A percentile compares a stretch with the other conserved stretches of the same genome.
phyloP scores from a whole-genome alignment of 2,329 filamentous ascomycete species.

The Corinectria fuckeliana region DNA sequence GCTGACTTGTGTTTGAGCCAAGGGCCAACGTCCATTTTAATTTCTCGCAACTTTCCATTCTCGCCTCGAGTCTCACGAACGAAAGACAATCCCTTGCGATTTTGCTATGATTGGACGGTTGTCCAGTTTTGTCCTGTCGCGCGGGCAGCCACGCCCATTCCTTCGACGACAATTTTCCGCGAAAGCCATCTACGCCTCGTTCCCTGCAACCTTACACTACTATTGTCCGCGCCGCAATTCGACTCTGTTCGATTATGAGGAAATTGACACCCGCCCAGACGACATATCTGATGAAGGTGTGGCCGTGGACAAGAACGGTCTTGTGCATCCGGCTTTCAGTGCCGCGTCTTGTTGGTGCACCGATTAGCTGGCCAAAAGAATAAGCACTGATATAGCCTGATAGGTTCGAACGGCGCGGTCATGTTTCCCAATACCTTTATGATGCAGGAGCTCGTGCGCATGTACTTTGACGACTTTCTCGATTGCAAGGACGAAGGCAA shows the following conservation, averaged over 20 bases:
- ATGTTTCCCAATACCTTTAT: constrained; percentile 34
- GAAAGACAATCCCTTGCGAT: background rate
- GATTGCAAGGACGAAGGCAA: constrained; percentile 19
- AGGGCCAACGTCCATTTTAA: no score
- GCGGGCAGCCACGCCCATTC: background rate
- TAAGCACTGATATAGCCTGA: background rate
- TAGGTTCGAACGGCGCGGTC: constrained; percentile 22
- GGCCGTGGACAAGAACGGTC: constrained; percentile 5
- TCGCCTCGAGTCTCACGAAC: background rate
- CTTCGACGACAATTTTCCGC: constrained; percentile 12
- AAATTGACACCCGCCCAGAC: background rate
- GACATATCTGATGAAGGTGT: constrained; percentile 20
- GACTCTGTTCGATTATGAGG: constrained; percentile 14
- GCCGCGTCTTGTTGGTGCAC: background rate
- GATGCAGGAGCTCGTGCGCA: constrained; percentile 25
- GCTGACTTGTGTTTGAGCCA: no score
- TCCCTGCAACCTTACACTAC: constrained; percentile 22
- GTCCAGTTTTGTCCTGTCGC: background rate
- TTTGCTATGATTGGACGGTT: background rate
- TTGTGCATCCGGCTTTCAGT: constrained; percentile 23
- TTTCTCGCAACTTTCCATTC: background rate
- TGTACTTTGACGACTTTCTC: constrained; percentile 22
- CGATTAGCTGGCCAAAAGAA: no score
- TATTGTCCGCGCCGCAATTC: constrained; percentile 16
- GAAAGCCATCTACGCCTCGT: constrained; percentile 25